phyloP scores from a whole-genome alignment of 2,329 filamentous ascomycete genomes.

The Aspergillus versicolor region DNA sequence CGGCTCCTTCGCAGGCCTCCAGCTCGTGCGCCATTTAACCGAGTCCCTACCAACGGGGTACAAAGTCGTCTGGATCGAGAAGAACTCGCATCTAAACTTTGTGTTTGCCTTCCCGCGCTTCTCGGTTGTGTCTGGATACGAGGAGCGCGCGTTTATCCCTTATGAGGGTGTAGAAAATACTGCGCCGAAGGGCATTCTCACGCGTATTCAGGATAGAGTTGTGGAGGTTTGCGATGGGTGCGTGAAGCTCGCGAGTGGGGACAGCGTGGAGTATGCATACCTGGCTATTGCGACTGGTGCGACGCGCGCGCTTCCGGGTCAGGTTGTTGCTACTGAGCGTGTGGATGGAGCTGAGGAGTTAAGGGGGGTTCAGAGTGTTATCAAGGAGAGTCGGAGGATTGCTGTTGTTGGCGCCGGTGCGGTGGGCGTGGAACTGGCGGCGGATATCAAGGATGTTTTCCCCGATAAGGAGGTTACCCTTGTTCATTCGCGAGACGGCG shows the following conservation, averaged over 20 bases:
- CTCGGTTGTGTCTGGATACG: not conserved
- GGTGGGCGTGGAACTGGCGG: conserved; percentile 8
- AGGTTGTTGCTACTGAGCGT: not conserved
- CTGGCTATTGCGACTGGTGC: conserved; percentile 6
- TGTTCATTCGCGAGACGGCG: conserved; percentile 45
- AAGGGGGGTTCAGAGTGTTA: not conserved
- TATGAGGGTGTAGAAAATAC: not conserved
- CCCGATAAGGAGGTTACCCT: conserved; percentile 4
- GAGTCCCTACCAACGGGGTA: conserved; percentile 47
- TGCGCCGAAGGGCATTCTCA: not conserved
- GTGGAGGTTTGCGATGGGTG: not conserved
- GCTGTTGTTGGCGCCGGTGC: conserved; percentile 9
- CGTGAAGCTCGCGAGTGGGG: not conserved
- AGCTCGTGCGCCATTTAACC: conserved; percentile 51
- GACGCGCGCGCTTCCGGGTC: not conserved
- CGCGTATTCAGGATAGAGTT: not conserved
- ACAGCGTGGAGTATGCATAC: not conserved
- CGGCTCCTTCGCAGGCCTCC: conserved; percentile 58
- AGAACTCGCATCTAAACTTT: conserved; percentile 10
- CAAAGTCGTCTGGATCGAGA: conserved; percentile 8
- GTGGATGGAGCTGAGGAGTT: not conserved
- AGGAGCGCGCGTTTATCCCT: conserved; percentile 11
- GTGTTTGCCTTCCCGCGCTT: conserved; percentile 4
- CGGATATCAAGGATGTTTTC: conserved; percentile 6
- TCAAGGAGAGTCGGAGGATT: not conserved